Percentiles rank a stretch among this genome's conserved stretches.
Evolutionary conservation across 176 grass and related monocot species (phyloP).

Genomic region (Triticum urartu): DNA sequence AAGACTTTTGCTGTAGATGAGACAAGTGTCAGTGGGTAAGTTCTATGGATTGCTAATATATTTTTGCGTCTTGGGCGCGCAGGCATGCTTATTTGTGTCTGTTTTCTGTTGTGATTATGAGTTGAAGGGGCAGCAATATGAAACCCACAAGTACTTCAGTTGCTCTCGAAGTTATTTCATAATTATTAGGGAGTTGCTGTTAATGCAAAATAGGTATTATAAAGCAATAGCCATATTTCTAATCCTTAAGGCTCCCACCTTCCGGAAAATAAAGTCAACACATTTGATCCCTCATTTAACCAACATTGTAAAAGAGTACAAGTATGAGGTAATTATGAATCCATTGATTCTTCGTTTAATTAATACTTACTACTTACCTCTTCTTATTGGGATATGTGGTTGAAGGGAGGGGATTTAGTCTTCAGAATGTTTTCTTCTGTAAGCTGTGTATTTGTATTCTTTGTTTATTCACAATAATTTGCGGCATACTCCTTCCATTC

Average conservation of each 20-base stretch:
- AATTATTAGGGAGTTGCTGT: neutral
- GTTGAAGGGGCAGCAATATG: neutral
- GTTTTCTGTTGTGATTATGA: neutral
- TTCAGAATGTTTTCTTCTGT: neutral
- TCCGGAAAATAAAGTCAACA: neutral
- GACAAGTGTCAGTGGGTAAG: conserved; percentile 99
- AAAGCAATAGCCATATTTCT: neutral
- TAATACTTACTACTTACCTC: neutral
- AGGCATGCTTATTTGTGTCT: neutral
- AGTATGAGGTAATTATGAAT: neutral
- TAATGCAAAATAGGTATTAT: neutral
- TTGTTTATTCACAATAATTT: neutral
- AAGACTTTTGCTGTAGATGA: conserved; percentile 99
- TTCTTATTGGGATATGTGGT: neutral
- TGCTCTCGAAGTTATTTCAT: neutral
- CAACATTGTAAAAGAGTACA: neutral
- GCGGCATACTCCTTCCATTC: neutral
- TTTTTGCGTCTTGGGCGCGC: neutral
- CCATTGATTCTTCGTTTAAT: neutral
- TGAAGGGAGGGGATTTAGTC: neutral
- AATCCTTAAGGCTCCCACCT: conserved; percentile 5
- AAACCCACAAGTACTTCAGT: neutral
- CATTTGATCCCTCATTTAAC: neutral
- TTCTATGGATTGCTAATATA: conserved; percentile 18
- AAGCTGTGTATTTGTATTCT: conserved; percentile 8